Base-by-base conservation (phyloP, 1,139 yeast genomes). In the Geotrichum reessii region DNA sequence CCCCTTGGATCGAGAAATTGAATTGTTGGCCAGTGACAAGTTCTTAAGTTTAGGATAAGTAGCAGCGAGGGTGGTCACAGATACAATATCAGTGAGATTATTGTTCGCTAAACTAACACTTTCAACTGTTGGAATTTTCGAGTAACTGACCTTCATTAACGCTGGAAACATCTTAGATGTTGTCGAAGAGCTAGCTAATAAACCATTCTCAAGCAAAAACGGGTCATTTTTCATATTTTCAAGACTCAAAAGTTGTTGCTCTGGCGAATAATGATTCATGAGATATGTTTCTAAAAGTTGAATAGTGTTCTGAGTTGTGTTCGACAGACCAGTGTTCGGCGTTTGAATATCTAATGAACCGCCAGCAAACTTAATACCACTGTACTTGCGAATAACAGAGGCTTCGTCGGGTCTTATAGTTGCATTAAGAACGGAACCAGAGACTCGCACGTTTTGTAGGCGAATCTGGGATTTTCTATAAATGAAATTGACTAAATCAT, bases 101-200 rank as follows among this genome's bases (percentile, higher is more conserved):
- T 93, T 93, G 60, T 78, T 78, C 14, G 95, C 85, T 55, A 93
- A 76, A 69, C 87, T 90, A 19, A 93, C 83, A 62, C 93, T 86
- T 46, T 85, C 87, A 6, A 91, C 87, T 25, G 64, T 63, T 51
- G 79, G 79, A 50, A 77, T 68, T 52, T 79, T 81, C 56, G 77
- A 77, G 0, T 74, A 70, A 0, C 97, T 96, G 21, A 95, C 75
- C 69, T 87, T 90, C 90, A 93, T 84, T 64, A 93, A 75, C 0
- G 99, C 99, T 2, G 92, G 88, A 72, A 93, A 91, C 80, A 92
- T 85, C 71, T 92, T 92, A 17, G 95, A 81, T 54, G 84, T 80
- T 7, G 83, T 78, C 3, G 78, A 71, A 0, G 84, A 75, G 19
- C 81, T 76, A 24, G 82, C 79, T 65, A 91, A 84, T 58, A 90